These are phyloP conservation scores for Ensete glaucum DNA, from an alignment of 176 grass and related monocot genomes.

Conservation along the genomic window DNA sequence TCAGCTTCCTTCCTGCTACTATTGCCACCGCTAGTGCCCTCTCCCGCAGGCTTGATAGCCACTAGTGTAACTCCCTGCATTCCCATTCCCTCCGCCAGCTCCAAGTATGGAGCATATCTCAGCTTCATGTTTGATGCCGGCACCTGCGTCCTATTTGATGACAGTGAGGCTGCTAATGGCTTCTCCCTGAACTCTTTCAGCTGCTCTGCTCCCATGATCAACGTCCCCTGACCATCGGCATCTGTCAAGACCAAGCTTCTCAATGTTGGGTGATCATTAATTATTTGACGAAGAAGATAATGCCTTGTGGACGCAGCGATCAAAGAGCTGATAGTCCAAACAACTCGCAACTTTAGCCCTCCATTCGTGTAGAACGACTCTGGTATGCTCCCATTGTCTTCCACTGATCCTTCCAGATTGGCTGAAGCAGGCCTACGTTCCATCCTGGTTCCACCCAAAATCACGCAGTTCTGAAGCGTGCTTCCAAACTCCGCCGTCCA, in stretches of 20 bases:
- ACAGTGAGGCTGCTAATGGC: conserved; percentile 39
- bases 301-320: conserved; percentile 70
- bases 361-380: conserved; percentile 80
- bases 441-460: conserved; percentile 26
- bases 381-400: conserved; percentile 40
- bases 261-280: conserved; percentile 71
- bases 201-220: conserved; percentile 46
- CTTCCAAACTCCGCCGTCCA: conserved; percentile 9
- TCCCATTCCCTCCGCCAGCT: conserved; percentile 52
- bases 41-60: conserved; percentile 61
- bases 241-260: conserved; percentile 52
- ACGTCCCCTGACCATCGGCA: conserved; percentile 55
- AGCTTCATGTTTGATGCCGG: conserved; percentile 82
- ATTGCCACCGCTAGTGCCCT: conserved; percentile 26
- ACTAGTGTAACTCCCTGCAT: conserved; percentile 72
- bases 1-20: conserved; percentile 51
- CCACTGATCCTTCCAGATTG: conserved; percentile 15
- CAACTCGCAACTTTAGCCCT: conserved; percentile 60
- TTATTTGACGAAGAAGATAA: conserved; percentile 71
- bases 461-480: conserved; percentile 6
- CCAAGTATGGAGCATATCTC: conserved; percentile 55
- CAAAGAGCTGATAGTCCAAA: conserved; percentile 75
- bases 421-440: conserved; percentile 1
- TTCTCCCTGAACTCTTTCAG: conserved; percentile 62
- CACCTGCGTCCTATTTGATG: conserved; percentile 59